phyloP scores from a whole-genome alignment of 2,329 filamentous ascomycete genomes.

The Sporothrix phasma region DNA sequence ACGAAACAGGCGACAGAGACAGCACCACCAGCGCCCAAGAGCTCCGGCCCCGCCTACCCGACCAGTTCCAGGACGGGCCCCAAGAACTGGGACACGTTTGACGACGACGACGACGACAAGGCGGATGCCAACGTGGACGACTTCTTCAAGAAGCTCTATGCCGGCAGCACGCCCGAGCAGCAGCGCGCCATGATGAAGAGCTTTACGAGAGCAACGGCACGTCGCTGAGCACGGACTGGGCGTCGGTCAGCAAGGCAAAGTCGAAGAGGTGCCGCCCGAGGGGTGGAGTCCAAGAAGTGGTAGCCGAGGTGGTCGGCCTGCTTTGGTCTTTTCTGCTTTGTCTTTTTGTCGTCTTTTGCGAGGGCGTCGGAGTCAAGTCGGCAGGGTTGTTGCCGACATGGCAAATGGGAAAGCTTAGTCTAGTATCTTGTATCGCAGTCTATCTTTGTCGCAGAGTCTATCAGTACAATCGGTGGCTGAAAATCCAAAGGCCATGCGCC shows the following conservation, averaged over 20 bases:
- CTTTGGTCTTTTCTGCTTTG: too few species aligned
- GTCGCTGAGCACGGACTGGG: conserved; percentile 84
- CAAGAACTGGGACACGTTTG: conserved; percentile 87
- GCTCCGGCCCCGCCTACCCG: conserved; percentile 49
- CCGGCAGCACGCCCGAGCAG: conserved; percentile 65
- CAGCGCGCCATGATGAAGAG: conserved; percentile 96
- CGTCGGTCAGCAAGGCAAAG: conserved; percentile 61
- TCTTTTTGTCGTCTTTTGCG: neutral
- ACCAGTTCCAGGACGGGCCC: conserved; percentile 74
- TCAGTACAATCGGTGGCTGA: neutral
- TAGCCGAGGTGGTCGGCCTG: neutral
- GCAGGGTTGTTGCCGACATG: too few species aligned
- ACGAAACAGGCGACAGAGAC: neutral
- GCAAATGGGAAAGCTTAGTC: too few species aligned
- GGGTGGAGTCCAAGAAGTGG: conserved; percentile 69
- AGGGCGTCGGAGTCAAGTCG: too few species aligned
- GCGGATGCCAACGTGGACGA: conserved; percentile 56
- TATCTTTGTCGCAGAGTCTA: neutral
- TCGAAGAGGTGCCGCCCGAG: conserved; percentile 65
- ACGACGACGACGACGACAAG: conserved; percentile 41
- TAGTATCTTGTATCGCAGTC: too few species aligned
- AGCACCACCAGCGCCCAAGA: neutral
- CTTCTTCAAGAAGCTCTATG: conserved; percentile 90
- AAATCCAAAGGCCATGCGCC: neutral
- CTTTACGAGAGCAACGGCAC: conserved; percentile 88